phyloP scores from a whole-genome alignment of 2,329 filamentous ascomycete species.

The Magnaporthales sp. region DNA sequence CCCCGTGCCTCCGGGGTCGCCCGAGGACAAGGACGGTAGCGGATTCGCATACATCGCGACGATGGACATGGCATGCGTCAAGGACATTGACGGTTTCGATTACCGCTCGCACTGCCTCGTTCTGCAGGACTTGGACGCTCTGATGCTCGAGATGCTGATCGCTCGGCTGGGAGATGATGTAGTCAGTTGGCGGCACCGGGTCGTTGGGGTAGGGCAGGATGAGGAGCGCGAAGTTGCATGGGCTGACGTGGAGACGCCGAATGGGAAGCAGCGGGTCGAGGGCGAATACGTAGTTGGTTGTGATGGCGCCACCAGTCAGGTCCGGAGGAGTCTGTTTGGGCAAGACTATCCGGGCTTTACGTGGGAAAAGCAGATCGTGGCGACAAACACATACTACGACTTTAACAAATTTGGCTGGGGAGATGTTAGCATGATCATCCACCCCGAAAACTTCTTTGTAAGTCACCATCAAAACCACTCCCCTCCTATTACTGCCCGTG shows the following conservation, averaged over 20 bases:
- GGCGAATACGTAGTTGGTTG: conserved; percentile 36
- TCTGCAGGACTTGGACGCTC: conserved; percentile 31
- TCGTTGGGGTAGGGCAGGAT: conserved; percentile 37
- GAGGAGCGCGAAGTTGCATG: conserved; percentile 26
- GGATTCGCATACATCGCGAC: conserved; percentile 20
- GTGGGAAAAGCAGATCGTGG: conserved; percentile 51
- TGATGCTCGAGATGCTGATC: conserved; percentile 32
- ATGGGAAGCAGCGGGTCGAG: conserved; percentile 22
- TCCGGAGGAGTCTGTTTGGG: conserved; percentile 40
- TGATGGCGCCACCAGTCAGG: conserved; percentile 32
- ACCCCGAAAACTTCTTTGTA: conserved; percentile 48
- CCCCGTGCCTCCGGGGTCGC: not conserved
- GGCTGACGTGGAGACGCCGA: conserved; percentile 31
- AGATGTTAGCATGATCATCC: conserved; percentile 52
- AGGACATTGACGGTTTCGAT: conserved; percentile 28
- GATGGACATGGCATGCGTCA: conserved; percentile 22
- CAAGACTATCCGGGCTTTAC: conserved; percentile 51
- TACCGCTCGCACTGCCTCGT: conserved; percentile 30
- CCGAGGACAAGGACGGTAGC: not conserved
- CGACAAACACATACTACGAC: conserved; percentile 58
- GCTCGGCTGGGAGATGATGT: conserved; percentile 21
- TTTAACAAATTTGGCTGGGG: conserved; percentile 44
- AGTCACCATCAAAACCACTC: conserved; percentile 8
- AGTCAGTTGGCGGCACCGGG: conserved; percentile 37
- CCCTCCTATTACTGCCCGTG: not conserved